Conservation (phyloP, 495 filamentous ascomycete species). For the Cercophora scortea region DNA sequence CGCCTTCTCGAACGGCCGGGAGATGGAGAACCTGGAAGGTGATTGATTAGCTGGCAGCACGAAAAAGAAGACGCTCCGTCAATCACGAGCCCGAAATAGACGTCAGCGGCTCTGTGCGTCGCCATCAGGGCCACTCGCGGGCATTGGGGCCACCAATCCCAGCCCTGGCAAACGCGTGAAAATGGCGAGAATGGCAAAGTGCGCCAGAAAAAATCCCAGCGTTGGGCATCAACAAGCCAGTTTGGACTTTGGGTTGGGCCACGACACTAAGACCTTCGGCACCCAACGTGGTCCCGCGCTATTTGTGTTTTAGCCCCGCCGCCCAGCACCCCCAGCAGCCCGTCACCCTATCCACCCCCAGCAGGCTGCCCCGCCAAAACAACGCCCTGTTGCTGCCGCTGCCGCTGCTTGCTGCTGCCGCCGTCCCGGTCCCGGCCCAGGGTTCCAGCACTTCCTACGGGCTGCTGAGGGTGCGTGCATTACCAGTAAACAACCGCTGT, state of each 20-base stretch:
- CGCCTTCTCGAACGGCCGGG: neutral
- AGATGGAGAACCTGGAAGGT: neutral
- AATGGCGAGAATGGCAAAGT: no score
- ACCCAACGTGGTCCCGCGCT: constrained; percentile 17
- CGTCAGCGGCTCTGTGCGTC: constrained; percentile 18
- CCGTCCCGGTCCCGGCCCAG: no score
- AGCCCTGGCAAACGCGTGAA: no score
- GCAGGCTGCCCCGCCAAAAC: no score
- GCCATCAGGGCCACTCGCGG: neutral
- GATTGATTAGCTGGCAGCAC: neutral
- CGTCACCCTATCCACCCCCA: no score
- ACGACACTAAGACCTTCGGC: constrained; percentile 11
- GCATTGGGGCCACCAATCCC: constrained; percentile 11
- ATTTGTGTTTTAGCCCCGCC: constrained; percentile 6
- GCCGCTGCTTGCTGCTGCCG: no score
- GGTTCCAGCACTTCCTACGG: no score
- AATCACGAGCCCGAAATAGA: constrained; percentile 13
- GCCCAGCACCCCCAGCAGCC: no score
- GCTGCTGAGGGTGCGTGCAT: no score
- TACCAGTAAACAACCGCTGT: no score
- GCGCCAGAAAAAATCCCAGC: neutral
- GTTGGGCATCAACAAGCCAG: neutral
- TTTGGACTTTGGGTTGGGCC: constrained; percentile 20
- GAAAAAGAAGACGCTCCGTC: constrained; percentile 2
- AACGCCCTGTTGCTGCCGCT: no score